Evolutionary conservation across 345 rosid species (phyloP).

Genomic region (Fremontodendron californicum): DNA sequence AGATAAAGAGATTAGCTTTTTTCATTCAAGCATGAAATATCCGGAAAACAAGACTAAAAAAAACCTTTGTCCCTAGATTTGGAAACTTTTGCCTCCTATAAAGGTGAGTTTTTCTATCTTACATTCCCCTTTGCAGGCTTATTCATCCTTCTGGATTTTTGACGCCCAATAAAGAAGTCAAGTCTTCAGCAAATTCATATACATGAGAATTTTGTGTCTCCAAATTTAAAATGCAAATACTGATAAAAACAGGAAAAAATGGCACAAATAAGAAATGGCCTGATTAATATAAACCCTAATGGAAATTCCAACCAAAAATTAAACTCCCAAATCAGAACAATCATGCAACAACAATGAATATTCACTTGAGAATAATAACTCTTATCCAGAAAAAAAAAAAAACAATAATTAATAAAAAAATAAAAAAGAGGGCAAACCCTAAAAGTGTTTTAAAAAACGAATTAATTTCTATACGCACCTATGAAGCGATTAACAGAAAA

Average conservation of each 20-base stretch:
- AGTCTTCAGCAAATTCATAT: not conserved
- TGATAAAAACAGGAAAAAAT: not conserved
- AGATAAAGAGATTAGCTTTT: not conserved
- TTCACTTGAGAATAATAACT: not conserved
- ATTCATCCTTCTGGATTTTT: not conserved
- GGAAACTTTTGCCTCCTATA: not conserved
- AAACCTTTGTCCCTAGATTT: not conserved
- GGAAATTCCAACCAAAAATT: not conserved
- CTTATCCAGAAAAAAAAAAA: not conserved
- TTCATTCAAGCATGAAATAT: not conserved
- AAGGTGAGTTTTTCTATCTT: not conserved
- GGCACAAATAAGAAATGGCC: not conserved
- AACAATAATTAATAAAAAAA: not conserved
- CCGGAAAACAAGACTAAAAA: not conserved
- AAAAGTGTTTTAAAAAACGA: not conserved
- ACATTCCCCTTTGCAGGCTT: not conserved
- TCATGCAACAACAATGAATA: not conserved
- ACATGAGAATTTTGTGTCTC: not conserved
- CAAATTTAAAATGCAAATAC: not conserved
- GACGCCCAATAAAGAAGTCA: not conserved
- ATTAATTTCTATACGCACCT: not conserved
- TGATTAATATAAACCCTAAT: slow-evolving; percentile 1
- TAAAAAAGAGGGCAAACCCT: not conserved
- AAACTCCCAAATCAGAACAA: not conserved
- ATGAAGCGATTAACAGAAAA: not conserved